Conservation (phyloP, 2,329 filamentous ascomycete genomes). For the Diplodia mutila region DNA sequence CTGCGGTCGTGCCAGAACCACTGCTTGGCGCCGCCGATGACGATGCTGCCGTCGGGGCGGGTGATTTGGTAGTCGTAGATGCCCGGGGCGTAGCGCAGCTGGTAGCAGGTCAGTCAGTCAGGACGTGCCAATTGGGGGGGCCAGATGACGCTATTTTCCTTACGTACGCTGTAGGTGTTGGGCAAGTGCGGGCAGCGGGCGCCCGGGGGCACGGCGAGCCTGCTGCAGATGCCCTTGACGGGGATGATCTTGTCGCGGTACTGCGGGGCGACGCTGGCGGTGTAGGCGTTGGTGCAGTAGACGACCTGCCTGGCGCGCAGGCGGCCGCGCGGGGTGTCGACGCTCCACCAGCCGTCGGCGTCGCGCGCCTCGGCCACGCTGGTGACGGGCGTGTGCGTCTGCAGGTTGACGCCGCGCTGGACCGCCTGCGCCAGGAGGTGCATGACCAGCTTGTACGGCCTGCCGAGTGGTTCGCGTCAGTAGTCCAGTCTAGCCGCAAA, state of each 20-base stretch:
- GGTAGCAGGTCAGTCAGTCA: background rate
- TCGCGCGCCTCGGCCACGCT: conserved; percentile 14
- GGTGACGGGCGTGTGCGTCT: conserved; percentile 34
- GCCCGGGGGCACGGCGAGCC: conserved; percentile 21
- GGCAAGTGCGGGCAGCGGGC: conserved; percentile 31
- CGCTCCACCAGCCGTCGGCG: conserved; percentile 14
- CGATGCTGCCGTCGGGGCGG: conserved; percentile 50
- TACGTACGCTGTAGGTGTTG: conserved; percentile 35
- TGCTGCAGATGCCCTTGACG: conserved; percentile 37
- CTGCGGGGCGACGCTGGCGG: conserved; percentile 35
- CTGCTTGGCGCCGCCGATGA: conserved; percentile 50
- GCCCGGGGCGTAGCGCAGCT: conserved; percentile 21
- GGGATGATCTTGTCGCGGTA: conserved; percentile 45
- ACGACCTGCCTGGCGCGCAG: conserved; percentile 32
- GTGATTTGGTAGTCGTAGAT: conserved; percentile 48
- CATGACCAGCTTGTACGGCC: conserved; percentile 39
- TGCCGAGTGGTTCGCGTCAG: conserved; percentile 5
- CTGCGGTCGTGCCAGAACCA: conserved; percentile 39
- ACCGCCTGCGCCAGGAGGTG: conserved; percentile 30
- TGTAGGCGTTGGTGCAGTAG: conserved; percentile 38
- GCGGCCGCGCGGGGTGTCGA: conserved; percentile 33
- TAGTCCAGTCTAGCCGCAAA: conserved; percentile 4
- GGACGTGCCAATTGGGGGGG: background rate
- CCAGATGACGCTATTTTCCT: background rate
- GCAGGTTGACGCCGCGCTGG: conserved; percentile 32